Base-by-base conservation (phyloP, 768 basidiomycete genomes). In the Cubamyces lactineus region DNA sequence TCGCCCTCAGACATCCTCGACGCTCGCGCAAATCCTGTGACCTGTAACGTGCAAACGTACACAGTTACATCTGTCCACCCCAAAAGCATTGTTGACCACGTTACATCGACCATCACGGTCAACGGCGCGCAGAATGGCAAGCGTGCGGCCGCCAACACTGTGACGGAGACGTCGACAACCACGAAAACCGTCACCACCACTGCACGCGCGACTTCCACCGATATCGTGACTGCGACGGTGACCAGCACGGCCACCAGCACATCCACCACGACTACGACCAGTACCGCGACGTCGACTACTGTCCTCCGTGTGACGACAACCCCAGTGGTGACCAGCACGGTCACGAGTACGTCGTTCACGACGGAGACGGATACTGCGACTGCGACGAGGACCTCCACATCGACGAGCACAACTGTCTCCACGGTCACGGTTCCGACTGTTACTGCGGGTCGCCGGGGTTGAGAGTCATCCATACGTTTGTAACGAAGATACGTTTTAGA, bases 191-290 rank as follows among this genome's bases (percentile, higher is more conserved):
- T 45, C 1, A 46, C 46, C 1, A 26, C 47, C 46, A 49, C 46
- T 8, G 39, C 34, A 3, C 21, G 30, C 15, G 34, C 42, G 6
- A 55, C 54, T 1, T 30, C 47, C 3, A 48, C 45, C 30, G 19
- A 1, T 13, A 19, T 12, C n/a, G 30, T 11, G 19, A 48, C 55
- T 21, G 34, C 19, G 6, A 57, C 34, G 5, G 46, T 57, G 19
- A 57, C 55, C 3, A 38, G 45, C 55, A 57, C 55, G n/a, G 55
- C 55, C 5, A 24, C 13, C 3, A 19, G 19, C 13, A 57, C 46
- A 5, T 30, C 41, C 26, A 55, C 54, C 1, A n/a, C 6, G 38
- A 57, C 30, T 11, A 19, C n/a, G 17, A 52, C 50, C 8, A 52
- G 15, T 23, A 15, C 21, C 23, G n/a, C 21, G 12, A 21, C 34